Conservation (phyloP, 257 asterid species). For the Solanum rostratum region DNA sequence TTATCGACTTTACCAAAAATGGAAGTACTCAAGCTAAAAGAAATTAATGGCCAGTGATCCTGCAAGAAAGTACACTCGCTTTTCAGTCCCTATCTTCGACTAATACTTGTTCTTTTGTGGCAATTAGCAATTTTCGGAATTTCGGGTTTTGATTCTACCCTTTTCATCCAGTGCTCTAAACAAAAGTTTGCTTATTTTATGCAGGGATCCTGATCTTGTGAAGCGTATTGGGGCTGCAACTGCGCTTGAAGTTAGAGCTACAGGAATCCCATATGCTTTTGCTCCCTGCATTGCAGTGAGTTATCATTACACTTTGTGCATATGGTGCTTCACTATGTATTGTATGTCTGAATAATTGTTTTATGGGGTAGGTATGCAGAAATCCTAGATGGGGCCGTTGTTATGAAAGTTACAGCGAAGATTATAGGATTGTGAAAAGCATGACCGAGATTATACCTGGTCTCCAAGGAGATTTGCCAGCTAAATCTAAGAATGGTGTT, state of each 20-base stretch:
- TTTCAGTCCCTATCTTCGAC: background rate
- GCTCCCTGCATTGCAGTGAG: conserved; percentile 73
- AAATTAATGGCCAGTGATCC: background rate
- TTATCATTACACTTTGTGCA: background rate
- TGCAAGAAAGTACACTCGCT: background rate
- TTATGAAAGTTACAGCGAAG: conserved; percentile 46
- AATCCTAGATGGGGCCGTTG: conserved; percentile 26
- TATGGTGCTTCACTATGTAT: background rate
- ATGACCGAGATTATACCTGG: conserved; percentile 21
- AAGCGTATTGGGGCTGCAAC: conserved; percentile 77
- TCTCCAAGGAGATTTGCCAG: conserved; percentile 17
- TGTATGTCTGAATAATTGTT: background rate
- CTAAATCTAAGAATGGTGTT: conserved; percentile 3
- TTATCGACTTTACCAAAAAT: background rate
- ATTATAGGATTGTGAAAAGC: conserved; percentile 28
- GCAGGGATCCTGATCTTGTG: conserved; percentile 56
- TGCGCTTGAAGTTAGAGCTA: conserved; percentile 73
- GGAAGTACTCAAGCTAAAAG: background rate
- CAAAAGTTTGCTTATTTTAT: background rate
- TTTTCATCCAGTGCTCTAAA: background rate
- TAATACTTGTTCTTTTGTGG: background rate
- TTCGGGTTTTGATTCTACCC: background rate
- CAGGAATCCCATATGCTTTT: conserved; percentile 66
- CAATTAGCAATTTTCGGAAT: background rate
- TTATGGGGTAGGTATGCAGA: conserved; percentile 11